phyloP scores from a whole-genome alignment of 176 grass and related monocot species.

The Eremochloa ophiuroides region DNA sequence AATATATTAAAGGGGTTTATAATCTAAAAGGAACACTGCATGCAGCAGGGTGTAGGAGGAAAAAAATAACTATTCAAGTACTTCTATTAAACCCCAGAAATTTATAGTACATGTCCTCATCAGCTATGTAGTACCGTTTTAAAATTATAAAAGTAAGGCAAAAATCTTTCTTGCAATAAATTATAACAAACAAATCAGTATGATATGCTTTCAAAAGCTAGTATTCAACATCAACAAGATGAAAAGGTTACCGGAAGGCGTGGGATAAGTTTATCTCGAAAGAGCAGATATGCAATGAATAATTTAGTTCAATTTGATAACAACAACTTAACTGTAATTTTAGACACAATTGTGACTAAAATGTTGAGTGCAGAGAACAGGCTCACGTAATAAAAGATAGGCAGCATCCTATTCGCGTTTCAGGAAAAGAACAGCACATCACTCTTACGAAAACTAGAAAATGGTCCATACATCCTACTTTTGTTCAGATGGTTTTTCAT shows the following conservation, averaged over 20 bases:
- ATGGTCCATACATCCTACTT: not conserved
- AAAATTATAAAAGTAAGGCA: not conserved
- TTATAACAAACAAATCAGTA: not conserved
- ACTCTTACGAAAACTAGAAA: not conserved
- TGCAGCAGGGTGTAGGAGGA: not conserved
- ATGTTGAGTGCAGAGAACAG: not conserved
- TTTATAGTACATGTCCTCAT: not conserved
- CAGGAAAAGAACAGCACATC: not conserved
- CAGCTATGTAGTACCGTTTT: not conserved
- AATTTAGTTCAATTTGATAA: constrained; percentile 3
- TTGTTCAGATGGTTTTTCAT: not conserved
- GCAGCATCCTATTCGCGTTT: not conserved
- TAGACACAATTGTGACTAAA: not conserved
- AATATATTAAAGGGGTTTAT: not conserved
- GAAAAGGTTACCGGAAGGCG: constrained; percentile 4
- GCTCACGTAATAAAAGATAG: not conserved
- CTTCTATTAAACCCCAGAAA: not conserved
- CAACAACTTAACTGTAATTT: not conserved
- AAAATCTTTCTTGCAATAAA: not conserved
- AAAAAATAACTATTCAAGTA: not conserved
- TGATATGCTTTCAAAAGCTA: not conserved
- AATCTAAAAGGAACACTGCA: not conserved
- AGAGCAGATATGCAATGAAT: not conserved
- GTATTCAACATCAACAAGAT: not conserved
- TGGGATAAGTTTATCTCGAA: constrained; percentile 2